phyloP scores from a whole-genome alignment of 1,139 yeast genomes.

The Suhomyces bribrorum region DNA sequence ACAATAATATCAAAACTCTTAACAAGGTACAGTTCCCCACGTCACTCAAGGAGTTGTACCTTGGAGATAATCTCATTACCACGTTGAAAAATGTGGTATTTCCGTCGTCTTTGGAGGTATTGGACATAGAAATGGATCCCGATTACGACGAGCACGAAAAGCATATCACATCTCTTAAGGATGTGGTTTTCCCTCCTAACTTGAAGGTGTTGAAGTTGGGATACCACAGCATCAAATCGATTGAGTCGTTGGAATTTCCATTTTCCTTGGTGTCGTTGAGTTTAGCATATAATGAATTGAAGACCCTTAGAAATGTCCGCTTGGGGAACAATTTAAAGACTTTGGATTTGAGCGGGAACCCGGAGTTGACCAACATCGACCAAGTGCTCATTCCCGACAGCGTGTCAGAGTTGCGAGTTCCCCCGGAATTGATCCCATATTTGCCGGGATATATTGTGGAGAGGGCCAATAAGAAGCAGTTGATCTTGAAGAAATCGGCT shows the following conservation, averaged over 20 bases:
- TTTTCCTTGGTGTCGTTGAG: slow-evolving; percentile 32
- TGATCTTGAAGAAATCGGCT: slow-evolving; percentile 31
- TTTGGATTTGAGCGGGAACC: slow-evolving; percentile 47
- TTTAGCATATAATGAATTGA: slow-evolving; percentile 43
- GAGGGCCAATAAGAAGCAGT: slow-evolving; percentile 40
- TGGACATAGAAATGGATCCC: slow-evolving; percentile 49
- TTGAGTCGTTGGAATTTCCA: slow-evolving; percentile 47
- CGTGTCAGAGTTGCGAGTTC: slow-evolving; percentile 37
- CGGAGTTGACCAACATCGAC: slow-evolving; percentile 41
- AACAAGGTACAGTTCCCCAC: slow-evolving; percentile 47
- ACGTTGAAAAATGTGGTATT: slow-evolving; percentile 48
- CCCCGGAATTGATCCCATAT: slow-evolving; percentile 37
- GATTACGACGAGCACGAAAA: slow-evolving; percentile 44
- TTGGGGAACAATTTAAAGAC: slow-evolving; percentile 38
- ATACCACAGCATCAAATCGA: slow-evolving; percentile 41
- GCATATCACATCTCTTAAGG: slow-evolving; percentile 45
- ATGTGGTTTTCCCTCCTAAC: slow-evolving; percentile 41
- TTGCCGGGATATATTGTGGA: slow-evolving; percentile 44
- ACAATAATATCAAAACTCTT: slow-evolving; percentile 48
- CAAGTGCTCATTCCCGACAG: slow-evolving; percentile 42
- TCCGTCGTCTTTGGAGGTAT: slow-evolving; percentile 39
- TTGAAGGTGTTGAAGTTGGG: slow-evolving; percentile 40
- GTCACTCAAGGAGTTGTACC: slow-evolving; percentile 36
- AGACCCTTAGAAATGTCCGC: slow-evolving; percentile 38
- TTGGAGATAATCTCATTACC: slow-evolving; percentile 48